Conservation (phyloP, 176 grass and related monocot species). For the maize (Zea mays) region Zm-B73-REFERENCE-NAM-5.0 NC_050104.1:33783001-33783500, state of each 20-base stretch:
- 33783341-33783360: conserved; percentile 99
- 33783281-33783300: background rate
- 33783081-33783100: too few relatives aligned
- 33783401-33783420: conserved; percentile 93
- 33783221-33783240: conserved; percentile 53
- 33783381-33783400: conserved; percentile 98
- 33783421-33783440: conserved; percentile 96
- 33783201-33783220: conserved; percentile 90
- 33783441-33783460: conserved; percentile 96
- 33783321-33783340: conserved; percentile 43
- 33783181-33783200: too few relatives aligned
- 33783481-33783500: conserved; percentile 83
- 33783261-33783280: background rate
- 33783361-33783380: conserved; percentile 99
- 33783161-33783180: conserved; percentile 42
- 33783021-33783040: conserved; percentile 4
- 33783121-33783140: conserved; percentile 12
- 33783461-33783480: conserved; percentile 93
- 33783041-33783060: conserved; percentile 22
- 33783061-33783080: background rate
- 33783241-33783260: background rate
- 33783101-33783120: background rate
- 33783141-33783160: conserved; percentile 27
- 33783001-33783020: background rate
- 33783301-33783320: background rate